Percentiles rank a stretch among this genome's conserved stretches.
Conservation (phyloP, 2,329 filamentous ascomycete species). For the Neofusicoccum cordaticola region DNA sequence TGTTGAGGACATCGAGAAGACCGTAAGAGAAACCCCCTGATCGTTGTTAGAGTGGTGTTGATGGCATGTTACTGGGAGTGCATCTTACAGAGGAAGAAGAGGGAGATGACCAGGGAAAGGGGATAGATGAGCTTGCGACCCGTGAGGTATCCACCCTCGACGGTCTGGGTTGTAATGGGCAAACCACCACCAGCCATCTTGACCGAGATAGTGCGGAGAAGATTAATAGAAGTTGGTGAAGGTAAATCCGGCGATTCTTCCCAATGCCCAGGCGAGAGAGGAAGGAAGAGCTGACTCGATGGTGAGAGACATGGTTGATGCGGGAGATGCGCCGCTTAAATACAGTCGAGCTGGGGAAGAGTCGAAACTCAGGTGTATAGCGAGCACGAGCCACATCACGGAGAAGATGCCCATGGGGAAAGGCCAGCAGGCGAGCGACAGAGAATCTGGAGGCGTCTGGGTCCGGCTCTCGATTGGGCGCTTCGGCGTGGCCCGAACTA, state of each 20-base stretch:
- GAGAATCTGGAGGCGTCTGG: not conserved
- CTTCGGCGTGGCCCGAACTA: not conserved
- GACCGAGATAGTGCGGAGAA: not conserved
- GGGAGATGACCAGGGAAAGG: slow-evolving; percentile 14
- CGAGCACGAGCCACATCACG: not conserved
- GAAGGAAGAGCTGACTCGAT: not conserved
- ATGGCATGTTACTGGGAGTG: no score
- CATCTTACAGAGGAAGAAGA: not conserved
- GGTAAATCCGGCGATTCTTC: not conserved
- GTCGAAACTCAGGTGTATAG: not conserved
- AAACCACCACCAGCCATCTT: slow-evolving; percentile 13
- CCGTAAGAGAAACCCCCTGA: slow-evolving; percentile 10
- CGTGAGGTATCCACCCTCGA: slow-evolving; percentile 6
- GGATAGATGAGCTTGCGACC: slow-evolving; percentile 17
- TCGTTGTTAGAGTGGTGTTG: not conserved
- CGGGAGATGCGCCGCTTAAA: not conserved
- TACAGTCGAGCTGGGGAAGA: not conserved
- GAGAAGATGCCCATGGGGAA: slow-evolving; percentile 8
- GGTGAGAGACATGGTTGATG: not conserved
- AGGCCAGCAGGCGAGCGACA: not conserved
- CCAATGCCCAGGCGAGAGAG: not conserved
- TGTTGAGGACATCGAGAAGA: slow-evolving; percentile 65
- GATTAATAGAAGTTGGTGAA: not conserved
- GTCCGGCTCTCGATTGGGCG: not conserved
- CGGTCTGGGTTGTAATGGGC: not conserved